Evolutionary conservation across 78 protist species (phyloP), one percentile per base, ranked within the genome.

Genomic region (Mantamonas sphyraenae): DNA sequence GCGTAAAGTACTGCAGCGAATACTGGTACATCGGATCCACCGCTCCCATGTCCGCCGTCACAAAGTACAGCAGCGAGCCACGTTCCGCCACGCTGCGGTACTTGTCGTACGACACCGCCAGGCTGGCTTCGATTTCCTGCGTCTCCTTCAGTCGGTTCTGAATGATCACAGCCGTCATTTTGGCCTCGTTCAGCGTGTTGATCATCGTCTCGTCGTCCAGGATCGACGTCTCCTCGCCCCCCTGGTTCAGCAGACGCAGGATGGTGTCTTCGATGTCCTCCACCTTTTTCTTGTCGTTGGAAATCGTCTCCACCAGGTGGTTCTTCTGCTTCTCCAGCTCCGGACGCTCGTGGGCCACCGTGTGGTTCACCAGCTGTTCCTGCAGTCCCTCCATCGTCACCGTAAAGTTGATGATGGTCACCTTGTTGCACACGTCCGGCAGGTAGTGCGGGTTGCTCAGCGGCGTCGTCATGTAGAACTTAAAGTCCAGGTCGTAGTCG

Each of bases 131-230:
- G 20, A 89, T 80, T 40, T 33, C 66, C 43, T 80, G 85, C 3
- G 87, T 71, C 50, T 76, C 85, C 55, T 16, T 31, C n/a, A 91
- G 68, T 7, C 78, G 70, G 31, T 73, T 31, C 55, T 42, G 0
- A 37, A 87, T 74, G 28, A 19, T 80, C 8, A 33, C 61, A 14
- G 88, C 37, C 14, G 90, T 85, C 40, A 26, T 16, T 65, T 77
- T 82, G 30, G 81, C 16, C 61, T 58, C 57, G 7, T 72, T 58
- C 20, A 92, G 80, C 31, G 96, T 74, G 63, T 85, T 73, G 58
- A 87, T 88, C 39, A 92, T 82, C 16, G 42, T 55, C 55, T 82
- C 90, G 77, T 91, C 86, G 59, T 91, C 96, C 20, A 91, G 86
- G 12, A 79, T 71, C 45, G 70, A 77, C 0, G 76, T 85, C 51